Base-by-base conservation (phyloP, 1,284 basidiomycete genomes). In the Ceratobasidium theobromae region DNA sequence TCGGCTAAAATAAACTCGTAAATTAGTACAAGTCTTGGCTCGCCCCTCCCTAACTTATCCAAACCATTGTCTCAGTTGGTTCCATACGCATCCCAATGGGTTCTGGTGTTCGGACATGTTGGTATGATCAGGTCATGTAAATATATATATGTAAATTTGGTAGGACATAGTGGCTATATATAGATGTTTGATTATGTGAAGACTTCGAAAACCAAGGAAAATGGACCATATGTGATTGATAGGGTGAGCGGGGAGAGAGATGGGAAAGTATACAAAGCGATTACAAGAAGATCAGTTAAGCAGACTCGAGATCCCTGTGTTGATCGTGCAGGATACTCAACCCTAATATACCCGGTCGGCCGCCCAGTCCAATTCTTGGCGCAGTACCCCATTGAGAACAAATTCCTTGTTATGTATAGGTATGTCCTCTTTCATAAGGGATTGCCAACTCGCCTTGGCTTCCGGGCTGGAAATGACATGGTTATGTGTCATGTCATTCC, bases 331-430 rank as follows among this genome's bases (percentile, higher is more conserved):
- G n/a, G n/a, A n/a, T n/a, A n/a, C n/a, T n/a, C n/a, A n/a, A n/a
- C n/a, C n/a, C 32, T 62, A 62, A 32, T 25, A 33, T 16, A 68
- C 40, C 21, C 64, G 67, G 30, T 65, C 53, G 27, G 43, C 79
- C 21, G 86, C 80, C 84, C 84, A 88, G 30, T 86, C 84, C 41
- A 89, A 77, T 71, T 85, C 76, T 73, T 91, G 89, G 68, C 77
- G 82, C 72, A 91, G 74, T 1, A 84, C 83, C 0, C 81, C 82
- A 25, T 79, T 83, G 62, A 91, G 74, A 6, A 92, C 75, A 18
- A 91, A 76, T 73, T 91, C 89, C 16, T 81, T 79, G 1, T 78
- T 81, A 75, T 89, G 91, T n/a, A 92, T 78, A 6, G 79, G 78
- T 70, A 82, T 78, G 0, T 80, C 80, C 3, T 81, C 75, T 25